Base-by-base conservation (phyloP, 345 rosid species). In the Syzygium aqueum region DNA sequence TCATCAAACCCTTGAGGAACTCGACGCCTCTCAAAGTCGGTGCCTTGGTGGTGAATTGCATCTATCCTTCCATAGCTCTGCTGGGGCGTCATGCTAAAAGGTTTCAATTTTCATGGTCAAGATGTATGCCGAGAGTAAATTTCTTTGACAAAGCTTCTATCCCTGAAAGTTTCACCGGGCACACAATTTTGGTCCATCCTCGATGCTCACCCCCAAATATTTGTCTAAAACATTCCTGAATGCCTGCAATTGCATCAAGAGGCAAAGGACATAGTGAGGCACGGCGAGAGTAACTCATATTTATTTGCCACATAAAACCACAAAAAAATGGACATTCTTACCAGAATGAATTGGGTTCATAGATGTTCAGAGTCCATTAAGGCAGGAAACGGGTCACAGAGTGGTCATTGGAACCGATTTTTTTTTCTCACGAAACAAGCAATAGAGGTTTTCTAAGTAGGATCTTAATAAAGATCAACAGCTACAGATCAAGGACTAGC, bases 171-270 rank as follows among this genome's bases (percentile, higher is more conserved):
- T 73, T 10, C 37, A 22, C 22, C 80, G 80, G 49, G 23, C 80
- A 37, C 49, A 14, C 80, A 10, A 14, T 73, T 37, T 73, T 19
- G 80, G 49, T 33, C 80, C 80, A 19, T 73, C 80, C 80, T 73
- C 80, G 56, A 89, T 88, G 87, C 87, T 91, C 86, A 92, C 95
- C 73, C 96, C 98, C 91, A 94, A 51, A 73, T 92, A 93, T 85
- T 94, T 94, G 85, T 93, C 94, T 88, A 94, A 54, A 50, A 94
- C 95, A 89, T 89, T 94, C 90, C 93, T 88, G 91, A 94, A 93
- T 83, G 91, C 97, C 99, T 95, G 96, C 89, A 90, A 86, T 85
- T 86, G 21, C 77, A 87, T 86, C 87, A 37, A 46, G 51, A 49
- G 30, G 77, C 67, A 19, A 46, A 22, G 49, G 80, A 73, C 80